Evolutionary conservation across 306 rosid species (phyloP).

Genomic region (Cucurbita pepo): DNA sequence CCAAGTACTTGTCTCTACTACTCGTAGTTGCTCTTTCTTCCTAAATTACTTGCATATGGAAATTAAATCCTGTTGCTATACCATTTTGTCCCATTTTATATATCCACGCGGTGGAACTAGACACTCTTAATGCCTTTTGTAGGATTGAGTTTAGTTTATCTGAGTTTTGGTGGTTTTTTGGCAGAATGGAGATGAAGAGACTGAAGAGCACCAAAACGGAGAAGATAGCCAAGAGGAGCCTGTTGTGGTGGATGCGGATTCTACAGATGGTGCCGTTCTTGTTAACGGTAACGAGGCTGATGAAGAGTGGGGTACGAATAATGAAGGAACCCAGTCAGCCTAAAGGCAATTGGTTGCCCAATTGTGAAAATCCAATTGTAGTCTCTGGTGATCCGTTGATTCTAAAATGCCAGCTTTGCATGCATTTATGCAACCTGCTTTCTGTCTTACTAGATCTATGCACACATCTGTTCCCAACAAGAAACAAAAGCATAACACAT

Average conservation of each 20-base stretch:
- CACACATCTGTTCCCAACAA: not conserved
- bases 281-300: constrained; percentile 24
- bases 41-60: not conserved
- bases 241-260: constrained; percentile 27
- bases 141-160: not conserved
- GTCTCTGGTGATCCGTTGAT: constrained; percentile 17
- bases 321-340: constrained; percentile 13
- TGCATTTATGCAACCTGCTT: not conserved
- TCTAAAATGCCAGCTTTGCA: constrained; percentile 8
- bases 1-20: not conserved
- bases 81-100: not conserved
- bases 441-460: not conserved
- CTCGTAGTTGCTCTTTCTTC: not conserved
- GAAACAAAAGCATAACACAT: not conserved
- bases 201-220: constrained; percentile 11
- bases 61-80: not conserved
- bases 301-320: constrained; percentile 20
- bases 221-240: constrained; percentile 17
- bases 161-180: constrained; percentile 9
- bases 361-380: constrained; percentile 15
- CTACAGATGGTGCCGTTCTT: constrained; percentile 22
- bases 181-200: constrained; percentile 15
- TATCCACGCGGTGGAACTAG: not conserved
- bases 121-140: not conserved
- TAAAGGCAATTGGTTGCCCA: constrained; percentile 14